Evolutionary conservation across 1,139 yeast species (phyloP).

Genomic region (Groenewaldozyma sp.): DNA sequence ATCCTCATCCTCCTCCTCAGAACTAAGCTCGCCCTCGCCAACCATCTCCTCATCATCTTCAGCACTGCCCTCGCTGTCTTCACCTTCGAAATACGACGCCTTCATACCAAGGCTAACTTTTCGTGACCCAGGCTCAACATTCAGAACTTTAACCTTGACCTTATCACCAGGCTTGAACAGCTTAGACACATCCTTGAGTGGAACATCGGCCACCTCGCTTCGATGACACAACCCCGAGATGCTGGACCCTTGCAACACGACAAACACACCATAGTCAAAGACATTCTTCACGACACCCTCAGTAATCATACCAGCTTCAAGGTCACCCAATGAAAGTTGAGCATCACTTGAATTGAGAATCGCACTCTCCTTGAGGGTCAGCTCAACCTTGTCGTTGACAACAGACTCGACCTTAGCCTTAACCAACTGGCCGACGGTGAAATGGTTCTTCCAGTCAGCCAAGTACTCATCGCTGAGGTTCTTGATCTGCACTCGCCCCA

Average conservation of each 20-base stretch:
- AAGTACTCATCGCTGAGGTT: conserved; percentile 75
- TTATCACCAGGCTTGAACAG: conserved; percentile 83
- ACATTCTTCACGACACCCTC: conserved; percentile 71
- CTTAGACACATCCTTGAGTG: conserved; percentile 42
- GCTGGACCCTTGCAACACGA: conserved; percentile 61
- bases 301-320: conserved; percentile 57
- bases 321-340: conserved; percentile 42
- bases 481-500: conserved; percentile 73
- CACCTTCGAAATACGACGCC: conserved; percentile 70
- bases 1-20: conserved; percentile 22
- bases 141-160: conserved; percentile 73
- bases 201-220: conserved; percentile 71
- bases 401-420: conserved; percentile 63
- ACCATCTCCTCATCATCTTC: conserved; percentile 29
- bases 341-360: conserved; percentile 30
- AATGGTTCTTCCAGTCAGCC: conserved; percentile 81
- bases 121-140: conserved; percentile 53
- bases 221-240: conserved; percentile 84
- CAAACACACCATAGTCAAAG: conserved; percentile 86
- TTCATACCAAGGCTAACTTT: conserved; percentile 86
- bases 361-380: conserved; percentile 78
- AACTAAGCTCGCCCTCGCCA: conserved; percentile 25
- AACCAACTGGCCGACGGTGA: conserved; percentile 64
- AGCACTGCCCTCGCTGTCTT: conserved; percentile 27
- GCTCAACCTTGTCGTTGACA: conserved; percentile 54